Conservation (phyloP, 176 grass and related monocot species). For the Puya raimondii region DNA sequence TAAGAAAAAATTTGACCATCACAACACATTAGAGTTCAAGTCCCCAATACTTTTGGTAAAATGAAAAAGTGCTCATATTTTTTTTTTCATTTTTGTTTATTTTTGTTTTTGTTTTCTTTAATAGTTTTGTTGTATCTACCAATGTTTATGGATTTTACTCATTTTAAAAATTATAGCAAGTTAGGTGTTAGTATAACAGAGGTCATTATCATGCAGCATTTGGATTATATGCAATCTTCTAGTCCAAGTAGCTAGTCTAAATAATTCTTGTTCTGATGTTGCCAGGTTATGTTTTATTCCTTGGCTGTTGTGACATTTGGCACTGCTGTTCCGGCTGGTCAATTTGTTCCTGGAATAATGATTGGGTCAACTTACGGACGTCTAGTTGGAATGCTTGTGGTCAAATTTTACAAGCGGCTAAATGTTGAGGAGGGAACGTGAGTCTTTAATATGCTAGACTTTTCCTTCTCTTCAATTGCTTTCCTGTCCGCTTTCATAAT, state of each 20-base stretch:
- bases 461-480: background rate
- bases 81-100: too few relatives aligned
- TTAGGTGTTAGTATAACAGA: background rate
- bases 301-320: slow-evolving; percentile 96
- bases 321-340: slow-evolving; percentile 95
- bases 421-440: slow-evolving; percentile 97
- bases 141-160: too few relatives aligned
- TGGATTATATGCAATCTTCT: background rate
- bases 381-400: slow-evolving; percentile 97
- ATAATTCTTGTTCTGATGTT: background rate
- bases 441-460: slow-evolving; percentile 32
- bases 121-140: too few relatives aligned
- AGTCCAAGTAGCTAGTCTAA: slow-evolving; percentile 7
- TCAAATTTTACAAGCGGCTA: slow-evolving; percentile 88
- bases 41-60: too few relatives aligned
- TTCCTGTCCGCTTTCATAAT: too few relatives aligned
- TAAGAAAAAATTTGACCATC: too few relatives aligned
- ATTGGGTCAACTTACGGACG: slow-evolving; percentile 97
- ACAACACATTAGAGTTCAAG: too few relatives aligned
- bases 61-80: too few relatives aligned
- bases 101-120: too few relatives aligned
- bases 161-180: too few relatives aligned
- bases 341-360: slow-evolving; percentile 99
- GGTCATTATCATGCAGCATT: background rate
- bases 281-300: slow-evolving; percentile 96